Percentiles rank a stretch among this genome's conserved stretches.
Evolutionary conservation across 352 stramenopile genomes (phyloP).

Genomic region (Phytophthora colocasiae): DNA sequence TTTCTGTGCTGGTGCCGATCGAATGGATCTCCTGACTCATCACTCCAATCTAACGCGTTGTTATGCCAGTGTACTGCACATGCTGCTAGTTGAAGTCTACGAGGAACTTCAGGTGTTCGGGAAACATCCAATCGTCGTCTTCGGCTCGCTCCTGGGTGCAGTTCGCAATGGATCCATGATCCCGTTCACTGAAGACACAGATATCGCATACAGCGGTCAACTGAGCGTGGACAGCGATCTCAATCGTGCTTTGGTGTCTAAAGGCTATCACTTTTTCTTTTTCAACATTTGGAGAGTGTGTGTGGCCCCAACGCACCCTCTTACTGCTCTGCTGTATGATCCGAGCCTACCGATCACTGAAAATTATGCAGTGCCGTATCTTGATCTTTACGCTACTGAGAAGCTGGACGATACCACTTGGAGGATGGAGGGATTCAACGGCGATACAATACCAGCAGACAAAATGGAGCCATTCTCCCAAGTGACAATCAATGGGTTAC

Average conservation of each 20-base stretch:
- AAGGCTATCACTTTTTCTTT: slow-evolving; percentile 64
- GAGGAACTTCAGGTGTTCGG: slow-evolving; percentile 38
- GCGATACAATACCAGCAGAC: slow-evolving; percentile 17
- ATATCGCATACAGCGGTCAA: slow-evolving; percentile 44
- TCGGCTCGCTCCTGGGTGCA: slow-evolving; percentile 51
- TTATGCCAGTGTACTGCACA: slow-evolving; percentile 57
- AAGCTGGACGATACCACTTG: slow-evolving; percentile 13
- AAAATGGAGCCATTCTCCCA: slow-evolving; percentile 37
- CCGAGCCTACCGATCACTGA: slow-evolving; percentile 12
- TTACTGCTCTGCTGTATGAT: slow-evolving; percentile 48
- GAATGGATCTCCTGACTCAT: slow-evolving; percentile 49
- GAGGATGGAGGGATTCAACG: slow-evolving; percentile 29
- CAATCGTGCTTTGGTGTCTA: slow-evolving; percentile 23
- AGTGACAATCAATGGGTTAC: slow-evolving; percentile 41
- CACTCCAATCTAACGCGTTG: slow-evolving; percentile 35
- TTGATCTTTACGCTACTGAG: slow-evolving; percentile 48
- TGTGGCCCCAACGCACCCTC: slow-evolving; percentile 33
- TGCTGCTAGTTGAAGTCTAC: slow-evolving; percentile 65
- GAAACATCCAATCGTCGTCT: slow-evolving; percentile 41
- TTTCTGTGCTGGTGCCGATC: slow-evolving; percentile 50
- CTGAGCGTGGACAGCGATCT: slow-evolving; percentile 12
- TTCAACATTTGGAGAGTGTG: slow-evolving; percentile 50
- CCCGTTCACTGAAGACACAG: slow-evolving; percentile 59
- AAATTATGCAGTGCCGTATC: slow-evolving; percentile 38
- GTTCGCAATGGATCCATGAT: slow-evolving; percentile 59